Conservation (phyloP, 345 rosid species). For the Corchorus capsularis region DNA sequence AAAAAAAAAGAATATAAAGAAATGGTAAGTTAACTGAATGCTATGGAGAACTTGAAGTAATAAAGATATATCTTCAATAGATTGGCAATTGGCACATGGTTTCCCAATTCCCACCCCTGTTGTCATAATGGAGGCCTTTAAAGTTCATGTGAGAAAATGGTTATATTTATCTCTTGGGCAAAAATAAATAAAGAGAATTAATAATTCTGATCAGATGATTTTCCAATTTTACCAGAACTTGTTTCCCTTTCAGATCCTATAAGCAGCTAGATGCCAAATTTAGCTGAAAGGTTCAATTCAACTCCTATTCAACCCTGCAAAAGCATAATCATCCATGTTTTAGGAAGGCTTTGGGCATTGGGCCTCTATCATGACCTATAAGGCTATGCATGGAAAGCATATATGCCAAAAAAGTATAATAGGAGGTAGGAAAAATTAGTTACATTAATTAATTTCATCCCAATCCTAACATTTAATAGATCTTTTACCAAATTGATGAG, state of each 20-base stretch:
- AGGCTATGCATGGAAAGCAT: neutral
- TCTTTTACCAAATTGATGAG: neutral
- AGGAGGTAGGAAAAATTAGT: neutral
- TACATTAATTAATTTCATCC: neutral
- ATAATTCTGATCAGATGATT: neutral
- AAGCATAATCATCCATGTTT: neutral
- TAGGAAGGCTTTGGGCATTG: neutral
- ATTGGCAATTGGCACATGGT: too few relatives aligned
- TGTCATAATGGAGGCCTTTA: neutral
- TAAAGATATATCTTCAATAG: too few relatives aligned
- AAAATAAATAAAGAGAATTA: neutral
- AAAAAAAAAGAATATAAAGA: too few relatives aligned
- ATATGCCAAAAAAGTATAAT: neutral
- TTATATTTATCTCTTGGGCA: neutral
- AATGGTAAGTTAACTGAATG: too few relatives aligned
- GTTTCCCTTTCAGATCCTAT: neutral
- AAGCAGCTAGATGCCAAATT: neutral
- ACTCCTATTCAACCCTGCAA: neutral
- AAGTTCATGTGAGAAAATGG: neutral
- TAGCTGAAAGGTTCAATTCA: neutral
- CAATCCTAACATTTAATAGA: neutral
- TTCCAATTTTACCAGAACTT: neutral
- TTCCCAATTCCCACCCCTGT: too few relatives aligned
- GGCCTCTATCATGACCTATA: neutral
- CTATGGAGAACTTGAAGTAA: too few relatives aligned